Conservation (phyloP, 805 yeast genomes). For the Lipomyces lipofer region DNA sequence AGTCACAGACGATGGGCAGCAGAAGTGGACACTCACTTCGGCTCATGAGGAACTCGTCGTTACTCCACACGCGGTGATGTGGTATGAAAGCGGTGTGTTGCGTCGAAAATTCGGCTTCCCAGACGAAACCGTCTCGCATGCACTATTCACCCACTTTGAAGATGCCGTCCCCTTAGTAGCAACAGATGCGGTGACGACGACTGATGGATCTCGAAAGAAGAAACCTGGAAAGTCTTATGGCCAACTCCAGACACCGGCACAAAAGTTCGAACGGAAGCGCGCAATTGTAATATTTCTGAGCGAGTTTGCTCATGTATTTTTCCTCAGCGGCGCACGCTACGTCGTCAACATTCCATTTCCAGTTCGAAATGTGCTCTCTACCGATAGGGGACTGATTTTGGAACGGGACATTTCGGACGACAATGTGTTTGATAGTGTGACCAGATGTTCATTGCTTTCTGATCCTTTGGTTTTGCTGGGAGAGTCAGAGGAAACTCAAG, state of each 20-base stretch:
- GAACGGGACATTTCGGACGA: conserved; percentile 47
- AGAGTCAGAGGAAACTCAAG: not conserved
- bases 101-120: conserved; percentile 53
- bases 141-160: conserved; percentile 61
- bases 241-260: not conserved
- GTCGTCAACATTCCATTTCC: conserved; percentile 69
- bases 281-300: conserved; percentile 62
- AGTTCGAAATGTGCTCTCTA: conserved; percentile 60
- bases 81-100: conserved; percentile 53
- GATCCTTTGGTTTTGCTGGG: not conserved
- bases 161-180: conserved; percentile 2
- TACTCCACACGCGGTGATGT: conserved; percentile 45
- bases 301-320: conserved; percentile 64
- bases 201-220: conserved; percentile 5
- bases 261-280: conserved; percentile 12
- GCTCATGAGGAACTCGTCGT: conserved; percentile 42
- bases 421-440: conserved; percentile 15
- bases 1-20: not conserved
- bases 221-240: conserved; percentile 4
- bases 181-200: not conserved
- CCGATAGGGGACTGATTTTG: conserved; percentile 65
- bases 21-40: not conserved
- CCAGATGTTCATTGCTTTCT: conserved; percentile 7
- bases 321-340: conserved; percentile 57
- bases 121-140: conserved; percentile 51